A percentile compares a stretch with the other conserved stretches of the same genome.
phyloP scores from a whole-genome alignment of 805 yeast species.

The Wickerhamiella nectarea region DNA sequence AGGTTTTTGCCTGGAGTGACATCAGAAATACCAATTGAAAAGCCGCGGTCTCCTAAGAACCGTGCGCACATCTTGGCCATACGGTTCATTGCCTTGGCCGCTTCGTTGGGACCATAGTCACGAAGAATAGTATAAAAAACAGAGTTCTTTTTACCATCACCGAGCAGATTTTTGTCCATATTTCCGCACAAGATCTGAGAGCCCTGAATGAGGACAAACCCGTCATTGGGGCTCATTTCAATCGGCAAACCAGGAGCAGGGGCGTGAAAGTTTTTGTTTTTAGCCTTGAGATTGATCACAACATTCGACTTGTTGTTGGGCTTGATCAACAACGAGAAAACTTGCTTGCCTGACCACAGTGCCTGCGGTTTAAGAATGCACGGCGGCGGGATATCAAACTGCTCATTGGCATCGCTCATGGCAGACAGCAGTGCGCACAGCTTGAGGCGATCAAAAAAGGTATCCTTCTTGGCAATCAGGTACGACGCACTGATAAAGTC shows the following conservation, averaged over 20 bases:
- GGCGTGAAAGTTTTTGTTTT: constrained; percentile 75
- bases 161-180: constrained; percentile 91
- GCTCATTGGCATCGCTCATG: constrained; percentile 88
- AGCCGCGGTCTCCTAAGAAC: constrained; percentile 86
- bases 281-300: constrained; percentile 82
- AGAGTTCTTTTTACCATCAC: constrained; percentile 96
- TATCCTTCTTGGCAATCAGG: constrained; percentile 81
- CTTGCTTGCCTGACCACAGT: constrained; percentile 97
- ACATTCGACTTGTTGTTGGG: constrained; percentile 72
- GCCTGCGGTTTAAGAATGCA: constrained; percentile 76
- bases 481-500: constrained; percentile 97
- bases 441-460: constrained; percentile 78
- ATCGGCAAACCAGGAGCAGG: constrained; percentile 60
- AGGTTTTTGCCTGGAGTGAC: constrained; percentile 84
- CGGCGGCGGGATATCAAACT: constrained; percentile 93
- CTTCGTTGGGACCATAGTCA: constrained; percentile 94
- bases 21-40: constrained; percentile 93
- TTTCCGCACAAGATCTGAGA: constrained; percentile 82
- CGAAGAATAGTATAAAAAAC: constrained; percentile 89
- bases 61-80: constrained; percentile 99
- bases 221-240: constrained; percentile 97
- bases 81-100: constrained; percentile 92
- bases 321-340: constrained; percentile 71
- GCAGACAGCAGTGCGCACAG: constrained; percentile 71
- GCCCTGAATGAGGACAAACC: constrained; percentile 80